Conservation (phyloP, 179 eudicot species). For the Corrigiola litoralis region DNA sequence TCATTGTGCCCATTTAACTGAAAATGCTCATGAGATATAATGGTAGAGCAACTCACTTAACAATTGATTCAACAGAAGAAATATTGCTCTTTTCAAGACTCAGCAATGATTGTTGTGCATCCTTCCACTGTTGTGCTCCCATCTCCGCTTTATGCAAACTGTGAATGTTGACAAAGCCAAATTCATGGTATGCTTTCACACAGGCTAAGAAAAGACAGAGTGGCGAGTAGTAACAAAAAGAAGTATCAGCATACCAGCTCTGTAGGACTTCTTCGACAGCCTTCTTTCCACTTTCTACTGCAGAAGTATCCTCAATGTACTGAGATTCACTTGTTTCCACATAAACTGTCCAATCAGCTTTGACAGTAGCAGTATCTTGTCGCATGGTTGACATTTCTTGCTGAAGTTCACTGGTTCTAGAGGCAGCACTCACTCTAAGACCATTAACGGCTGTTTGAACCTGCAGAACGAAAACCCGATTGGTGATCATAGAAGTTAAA, state of each 20-base stretch:
- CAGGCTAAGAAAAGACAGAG: not conserved
- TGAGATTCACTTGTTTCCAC: constrained; percentile 57
- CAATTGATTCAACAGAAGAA: constrained; percentile 64
- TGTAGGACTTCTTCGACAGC: constrained; percentile 58
- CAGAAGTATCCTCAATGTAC: constrained; percentile 65
- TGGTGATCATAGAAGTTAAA: too few relatives aligned
- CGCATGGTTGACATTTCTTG: constrained; percentile 77
- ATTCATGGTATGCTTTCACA: not conserved
- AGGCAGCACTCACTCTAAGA: constrained; percentile 64
- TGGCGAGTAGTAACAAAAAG: not conserved
- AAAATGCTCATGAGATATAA: constrained; percentile 8
- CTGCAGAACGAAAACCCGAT: constrained; percentile 32
- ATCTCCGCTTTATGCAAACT: constrained; percentile 66
- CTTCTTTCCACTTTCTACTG: constrained; percentile 71
- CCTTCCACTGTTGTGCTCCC: constrained; percentile 78
- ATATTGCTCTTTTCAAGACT: constrained; percentile 66
- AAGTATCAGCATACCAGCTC: constrained; percentile 47
- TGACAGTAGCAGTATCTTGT: constrained; percentile 52
- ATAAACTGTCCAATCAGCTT: constrained; percentile 67
- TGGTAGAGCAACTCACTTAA: constrained; percentile 45
- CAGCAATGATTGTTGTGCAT: constrained; percentile 74
- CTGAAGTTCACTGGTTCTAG: constrained; percentile 56
- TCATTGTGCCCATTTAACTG: not conserved
- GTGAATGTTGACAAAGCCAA: constrained; percentile 12
- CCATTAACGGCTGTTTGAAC: constrained; percentile 65